Evolutionary conservation across 345 rosid species (phyloP), one percentile per base, ranked within the genome.

Genomic region (Hibiscus tridactylites): DNA sequence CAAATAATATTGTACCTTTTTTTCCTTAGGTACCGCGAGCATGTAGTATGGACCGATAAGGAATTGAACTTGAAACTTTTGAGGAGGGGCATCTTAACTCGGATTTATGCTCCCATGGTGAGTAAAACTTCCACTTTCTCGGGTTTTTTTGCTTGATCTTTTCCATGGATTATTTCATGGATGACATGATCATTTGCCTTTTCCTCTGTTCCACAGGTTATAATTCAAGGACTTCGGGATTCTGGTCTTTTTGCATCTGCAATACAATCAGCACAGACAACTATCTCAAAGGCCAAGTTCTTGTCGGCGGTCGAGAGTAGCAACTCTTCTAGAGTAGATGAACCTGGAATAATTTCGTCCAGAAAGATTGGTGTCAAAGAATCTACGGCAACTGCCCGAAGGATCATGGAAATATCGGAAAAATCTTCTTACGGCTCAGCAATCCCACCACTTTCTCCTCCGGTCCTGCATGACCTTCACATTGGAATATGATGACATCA

Each of bases 41-140:
- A 72, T 50, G 83, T 95, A 12, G 96, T 95, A 46, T 95, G 99
- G 98, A 78, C 87, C 2, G 97, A 95, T 75, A 73, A 74, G 71
- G 52, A 70, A 2, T 28, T 88, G 80, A 92, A 82, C 64, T 65
- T 89, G 77, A 92, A 90, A 76, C 94, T 92, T 50, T 17, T 86
- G 80, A 86, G 79, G 81, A 90, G 86, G 80, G 98, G 97, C 73
- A 85, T 95, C 73, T 76, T 95, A 73, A 84, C 88, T 71, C 90
- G 90, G 76, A 86, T 95, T 73, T 80, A 90, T 80, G 85, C 90
- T 71, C 99, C 97, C 44, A 89, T 88, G 98, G 99, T 95, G 64
- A 80, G 91, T 82, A 42, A 42, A 47, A 44, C 33, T 46, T 11
- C 72, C 9, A 58, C 8, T 26, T 57, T 58, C 17, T 11, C 44